Evolutionary conservation across 805 yeast genomes (phyloP).

Genomic region (Lachancea quebecensis): DNA sequence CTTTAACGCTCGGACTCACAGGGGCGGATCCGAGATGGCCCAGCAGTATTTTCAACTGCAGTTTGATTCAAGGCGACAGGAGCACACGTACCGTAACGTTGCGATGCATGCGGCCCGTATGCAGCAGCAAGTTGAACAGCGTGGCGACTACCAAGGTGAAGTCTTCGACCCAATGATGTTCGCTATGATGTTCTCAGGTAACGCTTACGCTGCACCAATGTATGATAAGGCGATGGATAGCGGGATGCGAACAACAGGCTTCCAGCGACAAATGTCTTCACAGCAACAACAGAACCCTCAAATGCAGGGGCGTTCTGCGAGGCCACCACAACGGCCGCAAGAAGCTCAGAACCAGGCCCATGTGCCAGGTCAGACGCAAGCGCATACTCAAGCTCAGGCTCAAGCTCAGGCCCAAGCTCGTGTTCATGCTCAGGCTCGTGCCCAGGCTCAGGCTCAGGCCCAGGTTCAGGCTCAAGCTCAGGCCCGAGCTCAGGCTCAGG

Average conservation of each 20-base stretch:
- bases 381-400: conserved; percentile 1
- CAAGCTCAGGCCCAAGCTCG: conserved; percentile 1
- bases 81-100: conserved; percentile 42
- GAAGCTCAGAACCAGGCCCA: conserved; percentile 13
- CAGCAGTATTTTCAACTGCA: conserved; percentile 66
- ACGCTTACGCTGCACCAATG: conserved; percentile 7
- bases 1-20: conserved; percentile 69
- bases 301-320: conserved; percentile 8
- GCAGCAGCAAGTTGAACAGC: conserved; percentile 37
- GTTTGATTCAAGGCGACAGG: conserved; percentile 51
- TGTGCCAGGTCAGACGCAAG: conserved; percentile 8
- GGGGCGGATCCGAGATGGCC: conserved; percentile 57
- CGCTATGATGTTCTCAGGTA: conserved; percentile 9
- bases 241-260: background rate
- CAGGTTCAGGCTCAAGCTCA: conserved; percentile 2
- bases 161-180: conserved; percentile 24
- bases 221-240: conserved; percentile 4
- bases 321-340: conserved; percentile 20
- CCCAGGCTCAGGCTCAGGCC: conserved; percentile 1
- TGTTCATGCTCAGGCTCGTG: background rate
- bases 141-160: conserved; percentile 32
- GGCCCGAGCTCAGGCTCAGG: conserved; percentile 1
- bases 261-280: background rate
- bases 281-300: conserved; percentile 27
- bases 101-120: conserved; percentile 40